Evolutionary conservation across 331 rosid genomes (phyloP).

Genomic region (Telfairia occidentalis): DNA sequence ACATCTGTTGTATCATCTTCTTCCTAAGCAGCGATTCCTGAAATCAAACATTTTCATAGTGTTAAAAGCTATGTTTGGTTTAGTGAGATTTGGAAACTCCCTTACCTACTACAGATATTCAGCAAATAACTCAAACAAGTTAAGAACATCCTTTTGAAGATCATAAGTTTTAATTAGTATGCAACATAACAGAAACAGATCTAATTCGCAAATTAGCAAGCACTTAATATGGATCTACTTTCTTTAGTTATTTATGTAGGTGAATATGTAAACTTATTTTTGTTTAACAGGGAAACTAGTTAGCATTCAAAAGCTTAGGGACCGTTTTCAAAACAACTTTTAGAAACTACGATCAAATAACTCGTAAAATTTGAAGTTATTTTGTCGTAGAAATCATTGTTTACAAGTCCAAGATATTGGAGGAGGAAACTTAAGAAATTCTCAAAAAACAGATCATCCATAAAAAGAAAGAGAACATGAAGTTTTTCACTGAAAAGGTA

Average conservation of each 20-base stretch:
- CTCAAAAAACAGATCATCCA: background rate
- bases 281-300: background rate
- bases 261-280: background rate
- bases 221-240: background rate
- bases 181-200: background rate
- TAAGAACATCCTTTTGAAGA: background rate
- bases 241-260: background rate
- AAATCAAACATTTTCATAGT: conserved; percentile 17
- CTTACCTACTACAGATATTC: background rate
- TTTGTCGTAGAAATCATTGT: background rate
- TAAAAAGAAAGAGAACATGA: background rate
- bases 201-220: background rate
- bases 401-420: background rate
- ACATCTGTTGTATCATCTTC: conserved; percentile 18
- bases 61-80: background rate
- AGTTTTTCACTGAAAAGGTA: background rate
- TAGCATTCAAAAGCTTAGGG: background rate
- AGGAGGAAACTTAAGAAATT: background rate
- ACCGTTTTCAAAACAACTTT: background rate
- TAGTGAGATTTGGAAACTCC: background rate
- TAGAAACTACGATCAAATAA: background rate
- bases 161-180: background rate
- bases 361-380: background rate
- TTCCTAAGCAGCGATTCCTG: conserved; percentile 79
- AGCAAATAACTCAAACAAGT: background rate